Evolutionary conservation across 495 filamentous ascomycete genomes (phyloP), one percentile per base, ranked within the genome.

Genomic region (Penicillium flavigenum): DNA sequence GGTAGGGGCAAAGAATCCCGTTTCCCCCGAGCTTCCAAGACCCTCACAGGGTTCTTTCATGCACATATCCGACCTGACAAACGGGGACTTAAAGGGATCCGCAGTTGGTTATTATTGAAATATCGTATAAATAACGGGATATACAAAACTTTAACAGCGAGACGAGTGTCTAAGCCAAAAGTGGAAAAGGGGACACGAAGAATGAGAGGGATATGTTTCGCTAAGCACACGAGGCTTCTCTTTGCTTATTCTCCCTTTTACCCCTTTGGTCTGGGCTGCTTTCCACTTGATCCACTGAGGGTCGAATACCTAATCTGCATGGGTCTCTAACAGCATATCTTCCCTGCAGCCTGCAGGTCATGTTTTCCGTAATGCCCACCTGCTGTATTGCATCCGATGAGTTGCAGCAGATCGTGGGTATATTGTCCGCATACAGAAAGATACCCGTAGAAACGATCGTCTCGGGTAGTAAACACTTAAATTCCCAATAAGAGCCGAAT

Each of bases 271-370:
- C 27, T 39, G 11, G 43, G 31, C 34, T 1, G 24, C 26, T 31
- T 50, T 26, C 57, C 51, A 60, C 57, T 41, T 6, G 26, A 39
- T 47, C 57, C 59, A 59, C 60, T 56, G 54, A 57, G 53, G 42
- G 9, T 46, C 44, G 32, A 62, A 57, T 59, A 57, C 60, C 50
- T 56, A 51, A 27, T 34, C 59, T 63, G 60, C 58, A 66, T 58
- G 54, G 62, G 57, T 54, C 58, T 47, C 4, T 29, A 26, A 53
- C 27, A 34, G 52, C 57, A 65, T 61, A 61, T 47, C 45, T 66
- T 64, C 57, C 61, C 61, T 69, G 61, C 66, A 66, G 59, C 10
- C 54, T 62, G 59, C 61, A 57, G 61, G 54, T 45, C 51, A 61
- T 61, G 38, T 38, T 31, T 60, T 51, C 56, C 61, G 47, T 52